Evolutionary conservation across 371 early-diverging fungal genomes (phyloP), one percentile per base, ranked within the genome.

Genomic region (Mortierella polycephala): DNA sequence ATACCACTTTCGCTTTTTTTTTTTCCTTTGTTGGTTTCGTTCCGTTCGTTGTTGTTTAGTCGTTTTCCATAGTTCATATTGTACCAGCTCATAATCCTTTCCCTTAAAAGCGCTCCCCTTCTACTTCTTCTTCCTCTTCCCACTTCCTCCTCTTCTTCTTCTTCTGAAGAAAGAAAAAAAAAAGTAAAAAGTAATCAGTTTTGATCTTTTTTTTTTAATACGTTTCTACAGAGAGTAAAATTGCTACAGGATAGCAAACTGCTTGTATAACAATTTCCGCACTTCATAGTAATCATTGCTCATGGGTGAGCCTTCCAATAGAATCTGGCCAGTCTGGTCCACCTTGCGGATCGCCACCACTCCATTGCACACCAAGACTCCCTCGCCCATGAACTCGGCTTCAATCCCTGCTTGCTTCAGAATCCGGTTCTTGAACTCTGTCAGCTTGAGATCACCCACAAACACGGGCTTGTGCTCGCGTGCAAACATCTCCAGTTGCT

Each of bases 371-470:
- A 96, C 92, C 46, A 97, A 81, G 42, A 95, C 88, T 68, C 95
- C 95, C 46, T 94, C 94, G 16, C 89, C 88, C 60, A 88, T 91
- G 69, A 98, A 97, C 66, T 93, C 91, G 13, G 96, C 92, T 6
- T 84, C 76, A 42, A 94, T 91, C 0, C 97, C 96, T 64, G 92
- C 90, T 0, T 82, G 80, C 50, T 88, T 89, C 50, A 96, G 82
- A 14, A 91, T 69, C 47, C 60, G 37, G 14, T 88, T 82, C 54
- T 91, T 89, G 67, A 98, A 90, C 76, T 95, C 92, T 46, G 95
- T 91, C 62, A 98, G 85, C 50, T 89, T 88, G 21, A 95, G 81
- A 77, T 97, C 96, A 13, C 98, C 98, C 6, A 96, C 92, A 63
- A 94, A 85, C 9, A 94, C 89, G 1, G 96, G 89, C 37, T 87